Evolutionary conservation across 1,139 yeast species (phyloP), one percentile per base, ranked within the genome.

Genomic region (Williopsis jadinii): DNA sequence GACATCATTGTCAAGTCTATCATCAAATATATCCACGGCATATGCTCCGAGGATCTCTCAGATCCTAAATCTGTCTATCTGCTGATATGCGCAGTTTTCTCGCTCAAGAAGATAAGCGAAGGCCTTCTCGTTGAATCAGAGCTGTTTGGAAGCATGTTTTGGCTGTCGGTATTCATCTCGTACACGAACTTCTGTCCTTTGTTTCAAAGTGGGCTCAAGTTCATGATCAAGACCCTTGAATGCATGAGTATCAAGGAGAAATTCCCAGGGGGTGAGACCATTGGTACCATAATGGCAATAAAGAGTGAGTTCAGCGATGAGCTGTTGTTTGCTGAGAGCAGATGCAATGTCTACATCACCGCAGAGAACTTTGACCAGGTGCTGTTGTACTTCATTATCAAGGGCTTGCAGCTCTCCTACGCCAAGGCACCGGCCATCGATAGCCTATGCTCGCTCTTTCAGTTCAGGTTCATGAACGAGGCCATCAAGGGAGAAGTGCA

Each of bases 351-450:
- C 28, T 55, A 61, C 24, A 59, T 83, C 28, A 59, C 64, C 0
- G 59, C 56, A 34, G 67, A 66, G 4, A 79, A 75, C 53, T 73
- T 84, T 52, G 81, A 84, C 41, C 68, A 71, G 30, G 69, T 78
- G 26, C 57, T 85, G 19, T 63, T 79, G 37, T 68, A 71, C 38
- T 58, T 75, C 11, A 62, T 80, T 28, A 64, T 77, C 2, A 79
- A 75, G 53, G 95, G 95, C 0, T 63, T 85, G 42, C 75, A 77
- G 38, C 63, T 77, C 11, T 77, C 90, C 3, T 77, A 75, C 41
- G 71, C 84, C 26, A 74, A 77, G 44, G 74, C 73, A n/a, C 63
- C 70, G 2, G 75, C 92, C 0, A 57, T 80, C 37, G 64, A 64
- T 2, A 70, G 79, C 24, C 57, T 85, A 53, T 73, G 70, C 46